Evolutionary conservation across 2,329 filamentous ascomycete genomes (phyloP), one percentile per base, ranked within the genome.

Genomic region (Xylaria sp.): DNA sequence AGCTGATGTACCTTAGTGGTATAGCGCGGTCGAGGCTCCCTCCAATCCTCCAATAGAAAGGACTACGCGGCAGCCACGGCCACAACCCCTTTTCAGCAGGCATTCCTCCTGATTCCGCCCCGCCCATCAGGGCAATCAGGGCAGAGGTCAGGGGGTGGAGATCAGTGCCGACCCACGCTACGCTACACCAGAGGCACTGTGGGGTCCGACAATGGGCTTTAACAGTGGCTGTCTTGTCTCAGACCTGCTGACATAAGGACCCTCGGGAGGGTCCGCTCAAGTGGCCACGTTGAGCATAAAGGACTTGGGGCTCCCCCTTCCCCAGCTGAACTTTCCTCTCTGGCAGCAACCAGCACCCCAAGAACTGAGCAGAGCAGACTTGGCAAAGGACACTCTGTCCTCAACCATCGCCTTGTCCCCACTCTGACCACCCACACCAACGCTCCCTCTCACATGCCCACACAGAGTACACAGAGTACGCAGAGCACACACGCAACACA

Each of bases 331-430:
- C 18, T 27, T 16, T 51, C 40, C 18, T 16, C 18, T 42, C 47
- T 27, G 18, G 8, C 54, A 6, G 21, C 40, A 10, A 10, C 32
- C 4, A 35, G 6, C 5, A 9, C 1, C 8, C 32, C 32, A 1
- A n/a, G 18, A 44, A 9, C 50, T 58, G 40, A 23, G 50, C 50
- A 12, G 16, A 48, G 37, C 27, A 60, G 42, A 23, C 57, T 63
- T 61, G 60, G 65, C 51, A 71, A 65, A 72, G 72, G 70, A 74
- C 72, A 74, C 71, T 70, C 72, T 74, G 72, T 72, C 72, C 70
- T 71, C 65, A 68, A 66, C 66, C 51, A 44, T 25, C 40, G 37
- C 40, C 48, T 48, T 10, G 8, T 59, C 44, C 2, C 54, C 57
- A 63, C 69, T 44, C 27, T 23, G 42, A 10, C 27, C 13, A 58